Conservation (phyloP, 495 filamentous ascomycete genomes). For the Delitschia confertaspora region DNA sequence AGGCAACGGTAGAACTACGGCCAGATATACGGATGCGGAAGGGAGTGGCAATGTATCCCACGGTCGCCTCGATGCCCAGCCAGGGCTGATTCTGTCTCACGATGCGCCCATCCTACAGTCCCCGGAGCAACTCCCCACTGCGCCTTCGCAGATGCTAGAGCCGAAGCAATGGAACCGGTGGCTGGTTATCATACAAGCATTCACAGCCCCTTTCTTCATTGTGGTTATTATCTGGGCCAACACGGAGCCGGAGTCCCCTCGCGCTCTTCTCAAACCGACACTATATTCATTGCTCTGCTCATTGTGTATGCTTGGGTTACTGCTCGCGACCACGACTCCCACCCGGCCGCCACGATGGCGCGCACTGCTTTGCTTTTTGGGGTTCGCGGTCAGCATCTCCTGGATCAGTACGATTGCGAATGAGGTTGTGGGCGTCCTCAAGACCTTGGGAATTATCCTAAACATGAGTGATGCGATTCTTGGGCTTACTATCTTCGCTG, state of each 20-base stretch:
- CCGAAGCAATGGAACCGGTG: constrained; percentile 75
- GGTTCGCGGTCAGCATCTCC: constrained; percentile 83
- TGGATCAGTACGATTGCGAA: constrained; percentile 97
- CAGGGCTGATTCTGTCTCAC: neutral
- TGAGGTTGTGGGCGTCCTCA: constrained; percentile 92
- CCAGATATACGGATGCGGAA: too few relatives aligned
- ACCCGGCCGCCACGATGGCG: constrained; percentile 54
- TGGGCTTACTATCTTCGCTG: constrained; percentile 91
- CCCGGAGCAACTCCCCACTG: constrained; percentile 18
- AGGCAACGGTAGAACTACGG: too few relatives aligned
- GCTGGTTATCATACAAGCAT: constrained; percentile 75
- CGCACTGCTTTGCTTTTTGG: constrained; percentile 70
- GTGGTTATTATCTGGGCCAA: constrained; percentile 70
- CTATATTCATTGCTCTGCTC: constrained; percentile 65
- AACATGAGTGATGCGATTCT: constrained; percentile 93
- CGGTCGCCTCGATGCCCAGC: too few relatives aligned
- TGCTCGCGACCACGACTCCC: constrained; percentile 51
- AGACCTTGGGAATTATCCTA: constrained; percentile 85
- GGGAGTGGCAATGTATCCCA: neutral
- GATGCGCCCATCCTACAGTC: constrained; percentile 17
- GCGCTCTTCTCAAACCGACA: constrained; percentile 49
- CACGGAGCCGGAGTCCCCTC: constrained; percentile 43
- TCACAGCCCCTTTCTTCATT: constrained; percentile 80
- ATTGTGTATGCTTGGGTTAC: constrained; percentile 53
- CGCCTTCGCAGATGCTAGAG: constrained; percentile 20